phyloP scores from a whole-genome alignment of 495 filamentous ascomycete species.

The Neurospora sp. region DNA sequence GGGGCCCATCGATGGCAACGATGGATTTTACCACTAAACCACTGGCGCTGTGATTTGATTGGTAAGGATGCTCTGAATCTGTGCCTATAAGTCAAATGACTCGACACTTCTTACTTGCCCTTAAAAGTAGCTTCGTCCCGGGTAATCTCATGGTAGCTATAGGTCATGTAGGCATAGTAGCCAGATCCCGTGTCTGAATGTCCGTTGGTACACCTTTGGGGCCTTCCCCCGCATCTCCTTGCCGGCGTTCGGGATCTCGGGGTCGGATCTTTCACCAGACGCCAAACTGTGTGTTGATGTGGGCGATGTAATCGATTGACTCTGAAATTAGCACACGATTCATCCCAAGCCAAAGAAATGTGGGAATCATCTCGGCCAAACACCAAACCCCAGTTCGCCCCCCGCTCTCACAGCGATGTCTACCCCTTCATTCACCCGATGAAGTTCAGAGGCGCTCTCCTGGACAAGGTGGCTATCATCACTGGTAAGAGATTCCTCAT shows the following conservation, averaged over 20 bases:
- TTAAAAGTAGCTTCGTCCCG: neutral
- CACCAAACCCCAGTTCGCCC: slow-evolving; percentile 9
- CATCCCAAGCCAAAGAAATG: neutral
- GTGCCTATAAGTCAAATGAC: too few relatives aligned
- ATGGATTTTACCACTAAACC: slow-evolving; percentile 46
- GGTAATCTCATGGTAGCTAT: neutral
- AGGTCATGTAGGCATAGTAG: neutral
- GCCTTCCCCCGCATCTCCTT: neutral
- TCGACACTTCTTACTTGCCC: too few relatives aligned
- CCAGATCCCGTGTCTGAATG: neutral
- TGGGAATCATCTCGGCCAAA: neutral
- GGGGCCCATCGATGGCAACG: slow-evolving; percentile 45
- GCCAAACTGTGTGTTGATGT: neutral
- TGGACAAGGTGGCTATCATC: slow-evolving; percentile 21
- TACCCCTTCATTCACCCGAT: slow-evolving; percentile 23
- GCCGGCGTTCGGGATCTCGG: neutral
- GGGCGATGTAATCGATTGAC: neutral
- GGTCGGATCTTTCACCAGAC: neutral
- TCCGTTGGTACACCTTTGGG: neutral
- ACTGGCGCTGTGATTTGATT: slow-evolving; percentile 13
- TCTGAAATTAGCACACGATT: neutral
- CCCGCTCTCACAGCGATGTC: slow-evolving; percentile 22
- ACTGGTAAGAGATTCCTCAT: slow-evolving; percentile 9
- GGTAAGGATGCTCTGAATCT: neutral
- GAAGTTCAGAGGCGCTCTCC: slow-evolving; percentile 20